Conservation (phyloP, 306 rosid species). For the Lathyrus sativus region DNA sequence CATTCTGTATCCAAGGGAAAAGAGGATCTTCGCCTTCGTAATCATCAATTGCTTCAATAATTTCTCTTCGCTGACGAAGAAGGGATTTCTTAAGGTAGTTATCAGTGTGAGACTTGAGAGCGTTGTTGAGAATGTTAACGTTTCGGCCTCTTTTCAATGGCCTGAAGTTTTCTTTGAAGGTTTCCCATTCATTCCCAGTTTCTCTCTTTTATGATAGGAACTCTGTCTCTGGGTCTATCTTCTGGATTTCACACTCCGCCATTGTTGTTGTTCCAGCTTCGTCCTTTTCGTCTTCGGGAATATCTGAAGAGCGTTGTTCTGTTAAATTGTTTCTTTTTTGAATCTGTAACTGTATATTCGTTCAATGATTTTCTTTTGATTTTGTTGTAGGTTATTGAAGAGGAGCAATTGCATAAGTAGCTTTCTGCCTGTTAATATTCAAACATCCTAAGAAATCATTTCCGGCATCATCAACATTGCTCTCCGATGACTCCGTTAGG, state of each 20-base stretch:
- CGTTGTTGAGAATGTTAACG: conserved; percentile 60
- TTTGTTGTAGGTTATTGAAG: too few species aligned
- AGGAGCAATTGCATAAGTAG: too few species aligned
- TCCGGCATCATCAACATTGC: too few species aligned
- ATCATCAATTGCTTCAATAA: conserved; percentile 71
- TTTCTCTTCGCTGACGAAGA: conserved; percentile 57
- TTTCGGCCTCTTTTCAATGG: conserved; percentile 95
- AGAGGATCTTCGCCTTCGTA: conserved; percentile 88
- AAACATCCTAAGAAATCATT: too few species aligned
- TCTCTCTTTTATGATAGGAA: conserved; percentile 63
- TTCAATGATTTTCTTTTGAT: too few species aligned
- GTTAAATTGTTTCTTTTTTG: too few species aligned
- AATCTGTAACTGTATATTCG: too few species aligned
- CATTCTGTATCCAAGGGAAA: conserved; percentile 85
- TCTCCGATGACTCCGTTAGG: too few species aligned
- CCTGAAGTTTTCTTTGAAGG: conserved; percentile 85
- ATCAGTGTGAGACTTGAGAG: conserved; percentile 63
- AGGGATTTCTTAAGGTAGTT: conserved; percentile 66
- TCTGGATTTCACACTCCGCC: too few species aligned
- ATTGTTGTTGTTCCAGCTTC: background rate
- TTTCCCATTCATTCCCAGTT: conserved; percentile 88
- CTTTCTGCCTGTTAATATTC: too few species aligned
- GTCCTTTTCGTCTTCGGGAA: conserved; percentile 8
- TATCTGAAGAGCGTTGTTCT: background rate
- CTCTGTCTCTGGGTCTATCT: conserved; percentile 83